Evolutionary conservation across 2,329 filamentous ascomycete genomes (phyloP).

Genomic region (Beauveria sp.): DNA sequence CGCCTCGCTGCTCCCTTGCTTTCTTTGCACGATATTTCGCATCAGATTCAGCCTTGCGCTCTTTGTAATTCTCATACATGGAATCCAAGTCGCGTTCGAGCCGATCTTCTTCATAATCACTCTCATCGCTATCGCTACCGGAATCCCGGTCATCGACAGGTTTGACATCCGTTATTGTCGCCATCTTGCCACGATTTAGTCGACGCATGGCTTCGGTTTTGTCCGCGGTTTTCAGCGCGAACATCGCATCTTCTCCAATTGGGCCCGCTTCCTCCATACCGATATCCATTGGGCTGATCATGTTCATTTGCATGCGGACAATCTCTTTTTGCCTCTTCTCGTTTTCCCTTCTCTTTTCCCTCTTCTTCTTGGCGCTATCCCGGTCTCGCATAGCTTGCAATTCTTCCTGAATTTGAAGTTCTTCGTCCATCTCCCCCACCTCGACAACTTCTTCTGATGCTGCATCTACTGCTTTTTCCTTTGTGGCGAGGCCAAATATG

Average conservation of each 20-base stretch:
- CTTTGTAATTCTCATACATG: conserved; percentile 81
- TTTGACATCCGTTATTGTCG: conserved; percentile 50
- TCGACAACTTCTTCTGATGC: conserved; percentile 65
- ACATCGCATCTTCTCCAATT: conserved; percentile 74
- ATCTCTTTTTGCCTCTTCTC: conserved; percentile 93
- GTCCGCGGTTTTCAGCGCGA: conserved; percentile 75
- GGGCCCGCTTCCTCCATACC: conserved; percentile 82
- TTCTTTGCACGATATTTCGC: conserved; percentile 89
- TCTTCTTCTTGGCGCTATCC: conserved; percentile 68
- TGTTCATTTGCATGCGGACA: conserved; percentile 93
- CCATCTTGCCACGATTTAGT: conserved; percentile 66
- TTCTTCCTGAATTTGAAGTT: conserved; percentile 83
- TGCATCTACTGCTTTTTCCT: conserved; percentile 49
- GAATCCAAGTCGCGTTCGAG: conserved; percentile 79
- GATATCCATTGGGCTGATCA: conserved; percentile 93
- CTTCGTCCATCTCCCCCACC: conserved; percentile 88
- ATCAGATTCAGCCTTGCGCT: conserved; percentile 69
- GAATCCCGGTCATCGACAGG: conserved; percentile 23
- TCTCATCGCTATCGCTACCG: conserved; percentile 56
- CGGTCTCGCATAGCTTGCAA: conserved; percentile 75
- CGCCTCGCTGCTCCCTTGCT: conserved; percentile 69
- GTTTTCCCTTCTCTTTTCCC: conserved; percentile 79
- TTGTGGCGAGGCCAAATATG: conserved; percentile 77
- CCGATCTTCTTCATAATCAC: conserved; percentile 72
- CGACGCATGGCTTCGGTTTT: conserved; percentile 62